Conservation (phyloP, 257 asterid species). For the Solanum sparsipilum region DNA sequence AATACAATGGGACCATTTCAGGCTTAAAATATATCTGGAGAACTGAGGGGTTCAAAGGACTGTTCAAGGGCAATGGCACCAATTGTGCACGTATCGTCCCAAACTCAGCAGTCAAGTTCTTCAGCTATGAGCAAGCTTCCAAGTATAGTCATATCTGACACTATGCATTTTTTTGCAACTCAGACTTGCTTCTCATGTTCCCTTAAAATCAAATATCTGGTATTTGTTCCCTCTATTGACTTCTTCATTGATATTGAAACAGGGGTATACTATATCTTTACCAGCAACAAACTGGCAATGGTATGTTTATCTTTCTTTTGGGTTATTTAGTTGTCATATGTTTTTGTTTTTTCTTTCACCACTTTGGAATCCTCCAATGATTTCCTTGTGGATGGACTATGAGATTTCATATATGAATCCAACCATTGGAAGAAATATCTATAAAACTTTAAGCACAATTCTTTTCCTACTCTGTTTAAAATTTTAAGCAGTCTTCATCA, state of each 20-base stretch:
- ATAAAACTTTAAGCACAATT: background rate
- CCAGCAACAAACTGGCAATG: conserved; percentile 68
- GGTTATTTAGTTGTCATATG: background rate
- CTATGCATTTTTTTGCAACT: background rate
- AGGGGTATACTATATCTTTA: conserved; percentile 74
- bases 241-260: conserved; percentile 17
- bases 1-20: conserved; percentile 74
- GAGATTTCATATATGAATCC: background rate
- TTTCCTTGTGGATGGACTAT: background rate
- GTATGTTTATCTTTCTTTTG: conserved; percentile 27
- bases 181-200: background rate
- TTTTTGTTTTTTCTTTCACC: background rate
- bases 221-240: conserved; percentile 7
- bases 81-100: conserved; percentile 93
- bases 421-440: background rate
- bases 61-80: conserved; percentile 87
- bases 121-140: conserved; percentile 99
- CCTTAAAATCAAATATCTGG: background rate
- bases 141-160: conserved; percentile 41
- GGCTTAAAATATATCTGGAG: conserved; percentile 79
- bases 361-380: background rate
- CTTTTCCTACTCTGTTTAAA: background rate
- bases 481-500: background rate
- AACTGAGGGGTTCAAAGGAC: conserved; percentile 71
- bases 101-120: conserved; percentile 97